Evolutionary conservation across 805 yeast genomes (phyloP).

Genomic region (Candida palmyrensis): DNA sequence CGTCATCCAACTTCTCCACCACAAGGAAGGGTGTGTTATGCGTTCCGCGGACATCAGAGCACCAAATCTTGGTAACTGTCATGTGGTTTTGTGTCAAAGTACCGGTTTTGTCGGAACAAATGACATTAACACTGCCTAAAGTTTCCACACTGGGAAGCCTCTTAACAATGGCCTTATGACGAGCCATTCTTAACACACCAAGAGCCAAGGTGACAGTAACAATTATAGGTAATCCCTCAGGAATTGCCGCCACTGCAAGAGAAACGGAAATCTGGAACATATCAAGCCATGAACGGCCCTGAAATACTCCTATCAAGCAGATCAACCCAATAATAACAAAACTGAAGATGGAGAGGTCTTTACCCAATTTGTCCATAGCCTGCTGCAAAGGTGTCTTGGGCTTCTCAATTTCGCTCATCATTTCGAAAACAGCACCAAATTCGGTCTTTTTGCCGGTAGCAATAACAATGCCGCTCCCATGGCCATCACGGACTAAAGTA

Average conservation of each 20-base stretch:
- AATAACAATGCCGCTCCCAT: conserved; percentile 87
- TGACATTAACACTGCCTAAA: conserved; percentile 88
- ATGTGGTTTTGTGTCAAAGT: conserved; percentile 87
- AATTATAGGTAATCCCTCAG: conserved; percentile 97
- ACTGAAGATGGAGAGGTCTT: conserved; percentile 79
- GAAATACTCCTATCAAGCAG: conserved; percentile 81
- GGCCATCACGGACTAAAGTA: conserved; percentile 93
- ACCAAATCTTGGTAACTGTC: conserved; percentile 84
- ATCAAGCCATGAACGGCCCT: conserved; percentile 93
- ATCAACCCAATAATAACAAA: conserved; percentile 88
- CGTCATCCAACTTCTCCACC: conserved; percentile 44
- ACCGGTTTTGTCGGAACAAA: conserved; percentile 59
- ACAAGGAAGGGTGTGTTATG: conserved; percentile 36
- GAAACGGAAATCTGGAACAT: conserved; percentile 98
- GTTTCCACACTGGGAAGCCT: conserved; percentile 95
- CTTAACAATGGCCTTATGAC: conserved; percentile 87
- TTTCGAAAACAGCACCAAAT: conserved; percentile 89
- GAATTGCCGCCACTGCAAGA: conserved; percentile 97
- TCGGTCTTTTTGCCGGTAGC: conserved; percentile 89
- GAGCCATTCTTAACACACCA: conserved; percentile 96
- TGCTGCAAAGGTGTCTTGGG: conserved; percentile 97
- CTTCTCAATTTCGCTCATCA: conserved; percentile 93
- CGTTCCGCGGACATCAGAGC: conserved; percentile 50
- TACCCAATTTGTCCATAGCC: conserved; percentile 93
- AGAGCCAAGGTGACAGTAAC: conserved; percentile 96